A percentile compares a stretch with the other conserved stretches of the same genome.
These are phyloP conservation scores for Geotrichum histeridarum DNA, from an alignment of 1,139 yeast species.

Conservation along the genomic window DNA sequence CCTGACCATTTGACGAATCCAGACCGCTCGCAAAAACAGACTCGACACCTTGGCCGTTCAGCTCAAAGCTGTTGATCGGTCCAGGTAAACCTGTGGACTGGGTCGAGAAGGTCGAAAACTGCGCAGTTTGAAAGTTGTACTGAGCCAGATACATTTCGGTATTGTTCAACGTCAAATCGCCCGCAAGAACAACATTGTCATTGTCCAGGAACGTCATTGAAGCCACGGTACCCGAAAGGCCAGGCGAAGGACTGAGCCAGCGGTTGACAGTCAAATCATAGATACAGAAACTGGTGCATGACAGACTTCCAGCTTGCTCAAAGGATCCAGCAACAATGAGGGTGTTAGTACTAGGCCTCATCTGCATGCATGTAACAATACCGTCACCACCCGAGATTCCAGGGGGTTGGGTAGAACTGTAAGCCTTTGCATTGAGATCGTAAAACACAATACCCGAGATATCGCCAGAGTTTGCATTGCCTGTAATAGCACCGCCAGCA, in stretches of 20 bases:
- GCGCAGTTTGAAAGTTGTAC: conserved; percentile 46
- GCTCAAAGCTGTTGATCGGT: conserved; percentile 46
- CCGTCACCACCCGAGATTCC: conserved; percentile 36
- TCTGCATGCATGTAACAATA: conserved; percentile 50
- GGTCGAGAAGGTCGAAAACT: conserved; percentile 23
- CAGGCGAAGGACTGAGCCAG: conserved; percentile 50
- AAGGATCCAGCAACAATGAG: conserved; percentile 77
- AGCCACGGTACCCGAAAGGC: conserved; percentile 51
- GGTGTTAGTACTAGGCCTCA: conserved; percentile 47
- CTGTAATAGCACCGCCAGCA: conserved; percentile 51
- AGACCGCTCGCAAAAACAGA: conserved; percentile 56
- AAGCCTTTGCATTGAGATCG: conserved; percentile 42
- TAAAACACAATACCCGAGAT: conserved; percentile 49
- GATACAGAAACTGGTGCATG: conserved; percentile 62
- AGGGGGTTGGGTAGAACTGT: conserved; percentile 47
- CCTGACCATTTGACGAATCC: conserved; percentile 35
- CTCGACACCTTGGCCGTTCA: conserved; percentile 47
- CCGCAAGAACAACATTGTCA: conserved; percentile 55
- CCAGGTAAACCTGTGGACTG: conserved; percentile 37
- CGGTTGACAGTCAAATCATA: conserved; percentile 53
- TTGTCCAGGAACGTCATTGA: conserved; percentile 51
- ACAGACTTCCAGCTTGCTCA: conserved; percentile 52
- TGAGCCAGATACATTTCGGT: conserved; percentile 44
- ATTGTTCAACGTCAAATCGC: conserved; percentile 48
- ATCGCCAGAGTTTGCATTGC: conserved; percentile 26